Evolutionary conservation across 495 filamentous ascomycete species (phyloP).

Genomic region (Penicillium verhagenii): DNA sequence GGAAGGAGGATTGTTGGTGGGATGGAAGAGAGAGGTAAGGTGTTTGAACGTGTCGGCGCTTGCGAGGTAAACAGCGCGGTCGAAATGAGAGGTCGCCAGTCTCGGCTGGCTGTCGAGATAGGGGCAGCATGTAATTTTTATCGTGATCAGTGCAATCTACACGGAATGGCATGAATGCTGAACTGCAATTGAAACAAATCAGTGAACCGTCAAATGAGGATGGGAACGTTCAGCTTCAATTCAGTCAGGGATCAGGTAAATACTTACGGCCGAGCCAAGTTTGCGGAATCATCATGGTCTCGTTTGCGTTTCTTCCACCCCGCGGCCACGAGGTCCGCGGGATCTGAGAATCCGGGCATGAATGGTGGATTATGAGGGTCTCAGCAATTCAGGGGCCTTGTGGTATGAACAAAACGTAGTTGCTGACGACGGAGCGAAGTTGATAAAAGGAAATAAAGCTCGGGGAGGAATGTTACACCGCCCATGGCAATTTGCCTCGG

Average conservation of each 20-base stretch:
- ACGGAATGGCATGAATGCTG: constrained; percentile 16
- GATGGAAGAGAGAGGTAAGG: constrained; percentile 16
- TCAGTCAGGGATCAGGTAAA: not conserved
- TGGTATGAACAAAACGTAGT: no score
- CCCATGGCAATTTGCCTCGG: not conserved
- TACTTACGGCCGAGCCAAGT: constrained; percentile 31
- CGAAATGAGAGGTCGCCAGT: constrained; percentile 21
- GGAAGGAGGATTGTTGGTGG: constrained; percentile 19
- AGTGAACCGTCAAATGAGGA: no score
- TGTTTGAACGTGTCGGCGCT: constrained; percentile 34
- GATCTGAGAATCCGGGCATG: constrained; percentile 33
- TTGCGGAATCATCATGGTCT: constrained; percentile 28
- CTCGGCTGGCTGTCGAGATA: constrained; percentile 18
- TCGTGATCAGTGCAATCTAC: constrained; percentile 21
- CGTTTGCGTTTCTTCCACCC: constrained; percentile 38
- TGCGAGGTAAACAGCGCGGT: constrained; percentile 33
- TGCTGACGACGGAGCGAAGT: not conserved
- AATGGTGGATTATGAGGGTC: constrained; percentile 2
- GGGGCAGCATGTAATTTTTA: constrained; percentile 9
- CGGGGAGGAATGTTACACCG: not conserved
- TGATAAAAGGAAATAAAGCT: constrained; percentile 13
- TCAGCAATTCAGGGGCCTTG: constrained; percentile 2
- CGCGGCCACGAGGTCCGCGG: constrained; percentile 15
- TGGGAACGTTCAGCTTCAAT: not conserved
- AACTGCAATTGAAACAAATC: not conserved